phyloP scores from a whole-genome alignment of 2,329 filamentous ascomycete species.

The Hymenoscyphus scutula region DNA sequence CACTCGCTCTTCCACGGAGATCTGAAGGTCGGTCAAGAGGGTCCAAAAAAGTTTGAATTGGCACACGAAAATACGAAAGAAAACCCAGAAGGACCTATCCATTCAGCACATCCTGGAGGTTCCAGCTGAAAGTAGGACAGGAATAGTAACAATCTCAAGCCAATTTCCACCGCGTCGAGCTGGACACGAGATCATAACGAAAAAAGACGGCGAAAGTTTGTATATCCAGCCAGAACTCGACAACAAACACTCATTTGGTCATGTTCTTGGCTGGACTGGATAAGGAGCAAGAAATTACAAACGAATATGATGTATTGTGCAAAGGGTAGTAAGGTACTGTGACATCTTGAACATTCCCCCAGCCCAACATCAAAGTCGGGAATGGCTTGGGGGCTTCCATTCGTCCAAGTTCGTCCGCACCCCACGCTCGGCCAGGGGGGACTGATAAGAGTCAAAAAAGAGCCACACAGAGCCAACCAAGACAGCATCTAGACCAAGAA shows the following conservation, averaged over 20 bases:
- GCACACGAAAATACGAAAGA: neutral
- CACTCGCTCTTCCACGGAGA: slow-evolving; percentile 14
- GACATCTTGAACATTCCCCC: neutral
- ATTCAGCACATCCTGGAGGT: neutral
- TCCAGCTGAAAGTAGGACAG: neutral
- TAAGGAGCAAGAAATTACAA: neutral
- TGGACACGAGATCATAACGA: neutral
- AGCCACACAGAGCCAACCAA: neutral
- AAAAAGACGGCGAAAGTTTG: neutral
- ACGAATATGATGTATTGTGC: neutral
- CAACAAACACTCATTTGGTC: neutral
- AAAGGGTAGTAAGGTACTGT: too few relatives aligned
- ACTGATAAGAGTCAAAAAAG: neutral
- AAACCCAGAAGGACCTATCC: neutral
- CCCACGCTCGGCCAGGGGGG: neutral
- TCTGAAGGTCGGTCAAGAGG: neutral
- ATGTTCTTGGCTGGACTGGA: neutral
- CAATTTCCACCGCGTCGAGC: neutral
- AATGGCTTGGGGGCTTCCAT: neutral
- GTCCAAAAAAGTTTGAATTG: neutral
- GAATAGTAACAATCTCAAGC: neutral
- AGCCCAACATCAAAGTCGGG: neutral
- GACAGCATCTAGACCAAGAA: neutral
- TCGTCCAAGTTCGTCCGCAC: slow-evolving; percentile 1
- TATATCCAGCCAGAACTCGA: neutral